phyloP scores from a whole-genome alignment of 108 stramenopile genomes.

The Conticribra weissflogii region DNA sequence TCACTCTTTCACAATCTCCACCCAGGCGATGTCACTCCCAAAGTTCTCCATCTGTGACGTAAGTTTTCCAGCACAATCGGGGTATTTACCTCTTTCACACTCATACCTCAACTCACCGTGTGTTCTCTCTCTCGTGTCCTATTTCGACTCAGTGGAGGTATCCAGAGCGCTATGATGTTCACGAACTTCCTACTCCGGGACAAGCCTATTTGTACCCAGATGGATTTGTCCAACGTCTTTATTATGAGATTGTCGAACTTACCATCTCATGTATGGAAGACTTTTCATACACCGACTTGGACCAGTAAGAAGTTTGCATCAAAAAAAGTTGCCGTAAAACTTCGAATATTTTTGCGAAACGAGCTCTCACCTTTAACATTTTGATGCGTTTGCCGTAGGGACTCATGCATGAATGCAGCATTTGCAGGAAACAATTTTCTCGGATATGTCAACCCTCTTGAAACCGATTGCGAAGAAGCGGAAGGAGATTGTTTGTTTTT shows the following conservation, averaged over 20 bases:
- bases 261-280: slow-evolving; percentile 31
- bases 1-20: neutral
- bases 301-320: no score
- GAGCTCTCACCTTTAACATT: no score
- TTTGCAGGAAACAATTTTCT: slow-evolving; percentile 11
- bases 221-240: slow-evolving; percentile 32
- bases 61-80: no score
- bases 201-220: slow-evolving; percentile 23
- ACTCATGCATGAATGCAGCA: slow-evolving; percentile 17
- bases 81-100: no score
- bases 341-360: no score
- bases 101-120: no score
- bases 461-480: neutral
- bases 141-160: no score
- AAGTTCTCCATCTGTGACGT: slow-evolving; percentile 35
- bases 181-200: slow-evolving; percentile 31
- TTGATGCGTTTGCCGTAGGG: no score
- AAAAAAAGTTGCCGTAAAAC: no score
- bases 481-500: slow-evolving; percentile 19
- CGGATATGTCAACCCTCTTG: slow-evolving; percentile 12
- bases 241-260: slow-evolving; percentile 24
- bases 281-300: slow-evolving; percentile 29
- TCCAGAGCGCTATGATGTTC: slow-evolving; percentile 32
- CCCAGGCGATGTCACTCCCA: slow-evolving; percentile 17
- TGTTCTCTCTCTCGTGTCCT: no score